A percentile compares a stretch with the other conserved stretches of the same genome.
These are phyloP conservation scores for Picochlorum sp. DNA, from an alignment of 139 green algal genomes.

Conservation along the genomic window DNA sequence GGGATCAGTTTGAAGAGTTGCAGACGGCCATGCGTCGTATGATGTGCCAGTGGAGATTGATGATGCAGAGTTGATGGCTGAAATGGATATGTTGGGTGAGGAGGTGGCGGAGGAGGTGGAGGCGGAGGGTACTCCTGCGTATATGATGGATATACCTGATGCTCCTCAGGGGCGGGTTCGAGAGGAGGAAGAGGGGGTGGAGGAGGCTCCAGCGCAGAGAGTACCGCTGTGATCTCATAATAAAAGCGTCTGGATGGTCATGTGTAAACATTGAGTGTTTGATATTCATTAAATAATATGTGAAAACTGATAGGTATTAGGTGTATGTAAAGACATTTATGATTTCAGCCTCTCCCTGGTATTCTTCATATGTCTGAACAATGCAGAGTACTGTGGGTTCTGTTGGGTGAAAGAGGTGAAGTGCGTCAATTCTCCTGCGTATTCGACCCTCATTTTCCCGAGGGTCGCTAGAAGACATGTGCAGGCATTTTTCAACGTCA, in stretches of 20 bases:
- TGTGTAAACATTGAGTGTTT: background rate
- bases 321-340: slow-evolving; percentile 5
- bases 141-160: slow-evolving; percentile 58
- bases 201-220: slow-evolving; percentile 38
- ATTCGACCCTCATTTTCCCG: too few relatives aligned
- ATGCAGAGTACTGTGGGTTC: slow-evolving; percentile 5
- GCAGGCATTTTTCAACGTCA: slow-evolving; percentile 13
- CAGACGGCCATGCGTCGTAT: slow-evolving; percentile 82
- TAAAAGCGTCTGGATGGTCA: too few relatives aligned
- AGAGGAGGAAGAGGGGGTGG: slow-evolving; percentile 9
- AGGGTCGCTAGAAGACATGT: too few relatives aligned
- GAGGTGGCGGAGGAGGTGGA: slow-evolving; percentile 38
- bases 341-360: background rate
- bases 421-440: background rate
- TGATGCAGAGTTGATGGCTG: slow-evolving; percentile 92
- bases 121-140: slow-evolving; percentile 44
- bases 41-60: slow-evolving; percentile 91
- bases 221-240: slow-evolving; percentile 15
- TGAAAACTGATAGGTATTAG: background rate
- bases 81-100: slow-evolving; percentile 87
- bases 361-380: background rate
- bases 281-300: background rate
- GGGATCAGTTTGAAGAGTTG: slow-evolving; percentile 85
- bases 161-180: slow-evolving; percentile 30
- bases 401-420: slow-evolving; percentile 4